phyloP scores from a whole-genome alignment of 306 rosid species.

The Cucurbita maxima region DNA sequence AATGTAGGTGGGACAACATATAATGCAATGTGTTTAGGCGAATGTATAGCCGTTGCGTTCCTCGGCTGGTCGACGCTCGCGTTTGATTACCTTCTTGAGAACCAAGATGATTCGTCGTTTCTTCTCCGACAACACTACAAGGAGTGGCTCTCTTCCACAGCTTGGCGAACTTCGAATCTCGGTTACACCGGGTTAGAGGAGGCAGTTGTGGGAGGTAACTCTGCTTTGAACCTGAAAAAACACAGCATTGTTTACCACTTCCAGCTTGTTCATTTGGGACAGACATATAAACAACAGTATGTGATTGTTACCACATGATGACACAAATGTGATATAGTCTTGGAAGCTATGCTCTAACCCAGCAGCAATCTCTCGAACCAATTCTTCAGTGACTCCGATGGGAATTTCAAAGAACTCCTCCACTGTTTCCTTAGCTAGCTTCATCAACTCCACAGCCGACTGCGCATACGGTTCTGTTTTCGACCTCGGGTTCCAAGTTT shows the following conservation, averaged over 20 bases:
- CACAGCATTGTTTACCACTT: background rate
- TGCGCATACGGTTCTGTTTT: conserved; percentile 67
- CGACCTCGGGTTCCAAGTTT: conserved; percentile 96
- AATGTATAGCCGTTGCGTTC: conserved; percentile 80
- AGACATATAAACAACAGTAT: background rate
- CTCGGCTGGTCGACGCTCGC: conserved; percentile 76
- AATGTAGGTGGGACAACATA: conserved; percentile 39
- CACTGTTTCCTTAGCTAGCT: conserved; percentile 33
- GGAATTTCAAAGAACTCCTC: conserved; percentile 68
- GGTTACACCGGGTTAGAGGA: conserved; percentile 70
- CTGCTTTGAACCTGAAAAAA: conserved; percentile 59
- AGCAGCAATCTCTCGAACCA: conserved; percentile 61
- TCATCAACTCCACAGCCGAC: conserved; percentile 57
- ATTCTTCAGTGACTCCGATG: conserved; percentile 55
- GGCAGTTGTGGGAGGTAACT: conserved; percentile 77
- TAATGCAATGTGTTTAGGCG: conserved; percentile 80
- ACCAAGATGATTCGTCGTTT: conserved; percentile 15
- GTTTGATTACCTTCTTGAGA: conserved; percentile 47
- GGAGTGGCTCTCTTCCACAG: conserved; percentile 67
- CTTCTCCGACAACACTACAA: conserved; percentile 29
- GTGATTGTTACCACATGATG: conserved; percentile 57
- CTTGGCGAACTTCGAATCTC: conserved; percentile 48
- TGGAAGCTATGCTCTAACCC: conserved; percentile 51
- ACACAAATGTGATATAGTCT: conserved; percentile 52
- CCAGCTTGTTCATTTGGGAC: background rate